Percentiles rank a stretch among this genome's conserved stretches.
phyloP scores from a whole-genome alignment of 2,329 filamentous ascomycete genomes.

The Colletotrichum brevisporum region DNA sequence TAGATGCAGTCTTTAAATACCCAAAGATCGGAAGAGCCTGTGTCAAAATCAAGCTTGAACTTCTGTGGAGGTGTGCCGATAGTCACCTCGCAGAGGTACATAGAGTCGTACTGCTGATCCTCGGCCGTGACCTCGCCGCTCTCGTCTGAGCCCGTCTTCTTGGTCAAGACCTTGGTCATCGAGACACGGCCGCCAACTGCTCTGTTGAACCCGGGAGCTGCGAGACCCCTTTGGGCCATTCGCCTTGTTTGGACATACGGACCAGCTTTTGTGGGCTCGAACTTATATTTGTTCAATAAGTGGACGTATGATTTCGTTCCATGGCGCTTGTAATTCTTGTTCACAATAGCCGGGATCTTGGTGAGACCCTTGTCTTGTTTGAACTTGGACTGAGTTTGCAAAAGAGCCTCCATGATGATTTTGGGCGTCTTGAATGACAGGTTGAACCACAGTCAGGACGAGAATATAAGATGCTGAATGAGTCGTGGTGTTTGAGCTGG shows the following conservation, averaged over 20 bases:
- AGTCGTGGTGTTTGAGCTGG: neutral
- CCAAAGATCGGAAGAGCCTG: slow-evolving; percentile 82
- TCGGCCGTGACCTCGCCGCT: slow-evolving; percentile 36
- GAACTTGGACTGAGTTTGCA: slow-evolving; percentile 36
- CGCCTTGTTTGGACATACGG: slow-evolving; percentile 35
- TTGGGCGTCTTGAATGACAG: neutral
- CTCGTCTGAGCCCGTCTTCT: slow-evolving; percentile 27
- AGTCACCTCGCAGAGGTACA: slow-evolving; percentile 56
- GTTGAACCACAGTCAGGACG: neutral
- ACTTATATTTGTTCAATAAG: slow-evolving; percentile 38
- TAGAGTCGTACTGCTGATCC: slow-evolving; percentile 68
- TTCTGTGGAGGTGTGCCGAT: slow-evolving; percentile 67
- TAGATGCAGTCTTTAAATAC: slow-evolving; percentile 69
- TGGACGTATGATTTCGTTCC: slow-evolving; percentile 37
- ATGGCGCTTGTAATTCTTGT: slow-evolving; percentile 35
- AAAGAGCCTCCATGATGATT: slow-evolving; percentile 21
- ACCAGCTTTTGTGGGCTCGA: slow-evolving; percentile 35
- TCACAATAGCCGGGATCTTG: slow-evolving; percentile 23
- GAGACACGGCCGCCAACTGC: slow-evolving; percentile 34
- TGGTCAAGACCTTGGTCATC: slow-evolving; percentile 30
- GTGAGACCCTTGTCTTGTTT: slow-evolving; percentile 29
- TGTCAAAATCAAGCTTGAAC: slow-evolving; percentile 80
- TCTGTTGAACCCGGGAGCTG: slow-evolving; percentile 29
- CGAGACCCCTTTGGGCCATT: slow-evolving; percentile 38
- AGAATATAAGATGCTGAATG: neutral